A percentile compares a stretch with the other conserved stretches of the same genome.
Conservation (phyloP, 1,284 basidiomycete species). For the Ganoderma lingzhi region DNA sequence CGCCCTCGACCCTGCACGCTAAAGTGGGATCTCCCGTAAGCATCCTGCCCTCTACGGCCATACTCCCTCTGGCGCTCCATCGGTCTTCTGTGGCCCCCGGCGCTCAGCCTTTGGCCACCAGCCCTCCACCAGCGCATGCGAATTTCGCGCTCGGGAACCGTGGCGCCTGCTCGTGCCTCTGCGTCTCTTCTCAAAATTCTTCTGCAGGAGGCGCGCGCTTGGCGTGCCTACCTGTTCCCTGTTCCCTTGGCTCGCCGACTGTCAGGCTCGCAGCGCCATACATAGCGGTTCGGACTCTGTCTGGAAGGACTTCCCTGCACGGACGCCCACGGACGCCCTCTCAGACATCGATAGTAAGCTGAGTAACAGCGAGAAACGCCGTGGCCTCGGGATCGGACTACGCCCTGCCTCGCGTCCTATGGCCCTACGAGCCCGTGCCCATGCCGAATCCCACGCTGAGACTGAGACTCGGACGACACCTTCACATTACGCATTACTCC, state of each 20-base stretch:
- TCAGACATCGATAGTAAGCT: background rate
- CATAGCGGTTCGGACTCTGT: background rate
- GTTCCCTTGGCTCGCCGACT: background rate
- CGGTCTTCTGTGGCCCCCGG: background rate
- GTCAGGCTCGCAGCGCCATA: background rate
- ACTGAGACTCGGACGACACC: background rate
- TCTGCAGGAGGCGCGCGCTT: background rate
- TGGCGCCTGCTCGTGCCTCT: background rate
- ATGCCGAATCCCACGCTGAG: background rate
- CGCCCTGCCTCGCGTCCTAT: background rate
- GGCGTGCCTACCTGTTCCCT: background rate
- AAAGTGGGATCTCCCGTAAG: constrained; percentile 9
- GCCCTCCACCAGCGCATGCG: background rate
- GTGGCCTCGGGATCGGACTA: background rate
- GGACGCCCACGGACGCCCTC: background rate
- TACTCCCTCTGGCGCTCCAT: background rate
- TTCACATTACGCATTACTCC: background rate
- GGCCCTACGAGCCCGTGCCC: background rate
- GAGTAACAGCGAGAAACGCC: background rate
- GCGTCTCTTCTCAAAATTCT: background rate
- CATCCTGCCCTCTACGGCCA: constrained; percentile 6
- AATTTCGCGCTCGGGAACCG: background rate
- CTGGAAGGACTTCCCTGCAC: background rate
- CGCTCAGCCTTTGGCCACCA: background rate
- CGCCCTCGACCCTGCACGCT: constrained; percentile 9